Evolutionary conservation across 192 early-diverging fungal species (phyloP).

Genomic region (Coemansia sp.): DNA sequence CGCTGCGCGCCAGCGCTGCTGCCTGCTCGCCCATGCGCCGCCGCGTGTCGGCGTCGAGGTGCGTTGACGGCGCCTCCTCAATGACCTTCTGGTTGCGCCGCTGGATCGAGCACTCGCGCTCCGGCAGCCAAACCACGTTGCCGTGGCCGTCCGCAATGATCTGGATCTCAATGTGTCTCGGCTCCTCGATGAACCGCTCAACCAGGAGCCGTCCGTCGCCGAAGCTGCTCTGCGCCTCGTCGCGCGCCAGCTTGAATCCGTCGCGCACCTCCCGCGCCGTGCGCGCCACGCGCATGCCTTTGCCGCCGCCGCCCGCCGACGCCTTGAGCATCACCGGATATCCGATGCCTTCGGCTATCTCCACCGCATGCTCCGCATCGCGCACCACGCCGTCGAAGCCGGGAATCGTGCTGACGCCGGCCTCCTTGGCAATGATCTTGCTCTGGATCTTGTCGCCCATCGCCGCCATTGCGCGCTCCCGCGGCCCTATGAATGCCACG

Average conservation of each 20-base stretch:
- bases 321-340: slow-evolving; percentile 88
- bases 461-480: slow-evolving; percentile 65
- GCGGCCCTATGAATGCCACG: slow-evolving; percentile 75
- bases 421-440: slow-evolving; percentile 72
- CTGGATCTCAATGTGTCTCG: slow-evolving; percentile 78
- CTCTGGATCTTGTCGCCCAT: slow-evolving; percentile 85
- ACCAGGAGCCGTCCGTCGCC: slow-evolving; percentile 89
- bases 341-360: slow-evolving; percentile 68
- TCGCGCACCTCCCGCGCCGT: slow-evolving; percentile 67
- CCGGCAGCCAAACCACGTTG: slow-evolving; percentile 81
- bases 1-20: slow-evolving; percentile 69
- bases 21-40: slow-evolving; percentile 79
- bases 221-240: slow-evolving; percentile 82
- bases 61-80: slow-evolving; percentile 81
- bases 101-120: slow-evolving; percentile 87
- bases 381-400: slow-evolving; percentile 84
- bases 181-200: slow-evolving; percentile 90
- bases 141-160: slow-evolving; percentile 70
- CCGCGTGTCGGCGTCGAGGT: slow-evolving; percentile 64
- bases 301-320: slow-evolving; percentile 79
- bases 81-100: slow-evolving; percentile 82
- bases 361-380: slow-evolving; percentile 71
- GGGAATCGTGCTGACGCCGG: slow-evolving; percentile 79
- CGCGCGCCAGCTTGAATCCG: slow-evolving; percentile 74
- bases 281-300: slow-evolving; percentile 81